Conservation (phyloP, 1,284 basidiomycete species). For the Rhodotorula mucilaginosa region DNA sequence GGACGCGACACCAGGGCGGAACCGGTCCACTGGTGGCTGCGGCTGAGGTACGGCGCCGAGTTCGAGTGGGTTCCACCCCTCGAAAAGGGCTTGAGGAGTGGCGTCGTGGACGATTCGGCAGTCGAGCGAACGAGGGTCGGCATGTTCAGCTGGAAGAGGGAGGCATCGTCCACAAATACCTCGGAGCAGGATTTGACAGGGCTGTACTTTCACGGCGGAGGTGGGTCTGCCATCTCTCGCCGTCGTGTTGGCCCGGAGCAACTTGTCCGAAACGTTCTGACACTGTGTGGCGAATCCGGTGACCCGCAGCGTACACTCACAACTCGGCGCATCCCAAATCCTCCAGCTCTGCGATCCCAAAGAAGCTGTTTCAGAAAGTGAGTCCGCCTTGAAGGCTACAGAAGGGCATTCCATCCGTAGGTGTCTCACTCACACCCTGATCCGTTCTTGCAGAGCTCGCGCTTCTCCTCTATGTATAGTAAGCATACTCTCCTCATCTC, state of each 20-base stretch:
- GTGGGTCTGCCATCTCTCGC: background rate
- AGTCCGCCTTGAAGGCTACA: background rate
- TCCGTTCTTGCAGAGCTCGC: conserved; percentile 1
- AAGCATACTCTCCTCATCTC: background rate
- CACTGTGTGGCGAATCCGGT: too few relatives aligned
- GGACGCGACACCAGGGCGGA: background rate
- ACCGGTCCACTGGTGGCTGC: conserved; percentile 2
- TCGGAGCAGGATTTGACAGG: conserved; percentile 10
- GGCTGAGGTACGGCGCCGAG: background rate
- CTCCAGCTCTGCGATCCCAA: conserved; percentile 9
- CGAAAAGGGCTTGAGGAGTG: background rate
- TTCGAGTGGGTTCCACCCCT: conserved; percentile 28
- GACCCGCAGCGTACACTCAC: conserved; percentile 25
- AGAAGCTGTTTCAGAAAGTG: conserved; percentile 17
- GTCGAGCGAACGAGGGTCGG: conserved; percentile 12
- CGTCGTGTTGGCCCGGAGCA: background rate
- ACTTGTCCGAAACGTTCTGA: background rate
- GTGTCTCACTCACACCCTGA: too few relatives aligned
- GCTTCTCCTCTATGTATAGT: conserved; percentile 20
- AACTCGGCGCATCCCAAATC: conserved; percentile 21
- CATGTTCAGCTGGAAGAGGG: conserved; percentile 23
- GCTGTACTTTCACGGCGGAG: conserved; percentile 33
- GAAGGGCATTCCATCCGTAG: fast-evolving
- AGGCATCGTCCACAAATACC: background rate
- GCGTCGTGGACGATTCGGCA: conserved; percentile 5